Evolutionary conservation across 2,329 filamentous ascomycete genomes (phyloP), one percentile per base, ranked within the genome.

Genomic region (Trichoderma hamatum): DNA sequence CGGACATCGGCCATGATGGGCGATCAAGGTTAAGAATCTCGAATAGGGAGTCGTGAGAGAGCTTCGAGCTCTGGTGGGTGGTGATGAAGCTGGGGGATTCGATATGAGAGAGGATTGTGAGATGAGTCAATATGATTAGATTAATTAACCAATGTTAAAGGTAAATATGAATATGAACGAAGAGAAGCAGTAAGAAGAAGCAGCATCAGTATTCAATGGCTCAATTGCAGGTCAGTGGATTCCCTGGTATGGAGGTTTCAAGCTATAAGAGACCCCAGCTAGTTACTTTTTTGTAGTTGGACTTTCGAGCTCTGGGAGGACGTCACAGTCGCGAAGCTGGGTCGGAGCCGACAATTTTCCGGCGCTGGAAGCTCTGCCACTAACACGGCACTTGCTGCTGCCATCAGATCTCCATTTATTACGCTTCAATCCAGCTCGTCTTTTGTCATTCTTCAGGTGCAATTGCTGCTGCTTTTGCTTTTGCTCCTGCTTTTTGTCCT

Each of bases 1-100:
- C 93, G 90, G 30, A 93, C 90, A 79, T 96, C 92, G 73, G 92
- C 85, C 92, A 96, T 95, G 72, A 56, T 70, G 54, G 26, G 59
- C 7, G 49, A 6, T 39, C 3, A 16, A 39, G 26, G 21, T 10
- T 19, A 19, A 9, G 13, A 24, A 28, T 26, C 21, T 2, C 4
- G 43, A 32, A 30, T 49, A 32, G 19, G 28, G n/a, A 51, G n/a
- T 30, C 21, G 14, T 16, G 36, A 52, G 52, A 28, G 26, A 32
- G 52, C 16, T 55, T 30, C 6, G 52, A 55, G 52, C 52, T 32
- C 28, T 32, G n/a, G 28, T n/a, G 28, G 28, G 10, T 13, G 26
- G 11, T 54, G 21, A 19, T 32, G 26, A 13, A 64, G 46, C 32
- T 46, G 36, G 30, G 36, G 24, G 34, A 19, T 55, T 51, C 16